Base-by-base conservation (phyloP, 208 protist species). In the Tritrichomonas musculus region DNA sequence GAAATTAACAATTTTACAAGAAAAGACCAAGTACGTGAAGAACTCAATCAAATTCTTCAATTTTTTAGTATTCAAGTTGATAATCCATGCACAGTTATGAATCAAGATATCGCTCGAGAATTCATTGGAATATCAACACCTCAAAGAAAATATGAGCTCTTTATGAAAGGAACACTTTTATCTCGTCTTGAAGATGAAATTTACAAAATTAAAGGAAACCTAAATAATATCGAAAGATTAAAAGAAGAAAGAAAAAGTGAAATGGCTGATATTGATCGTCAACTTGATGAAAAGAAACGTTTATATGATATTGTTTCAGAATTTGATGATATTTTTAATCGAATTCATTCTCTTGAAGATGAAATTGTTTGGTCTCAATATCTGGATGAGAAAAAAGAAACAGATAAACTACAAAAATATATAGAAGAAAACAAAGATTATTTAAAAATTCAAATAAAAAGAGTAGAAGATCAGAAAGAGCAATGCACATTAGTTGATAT, bases 1-100 rank as follows among this genome's bases (percentile, higher is more conserved):
- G 77, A 88, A 88, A 88, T 88, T 36, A 14, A 25, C 33, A 33
- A 33, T 53, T 57, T 88, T 14, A n/a, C 44, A 39, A 53, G 39
- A 50, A 33, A 50, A 50, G 30, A 14, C 5, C 25, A n/a, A 39
- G 41, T 57, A 33, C 77, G 77, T 13, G 77, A 88, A 55, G 77
- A 88, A 57, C 22, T 88, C 8, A 27, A 25, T 9, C 25, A 47
- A 57, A 88, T 88, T 57, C n/a, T 44, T 39, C 44, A 25, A 57
- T 88, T 88, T 88, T 88, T 88, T 36, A 88, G 57, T 36, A 88
- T 88, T 88, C 77, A 88, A 57, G 41, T 57, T 39, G 77, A 88
- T 39, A 88, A 88, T 36, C 77, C 77, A 57, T 88, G 77, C 22
- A 47, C 77, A 33, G 57, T 88, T 17, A 88, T 88, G 77, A 41